Evolutionary conservation across 495 filamentous ascomycete species (phyloP).

Genomic region (Daldinia decipiens): DNA sequence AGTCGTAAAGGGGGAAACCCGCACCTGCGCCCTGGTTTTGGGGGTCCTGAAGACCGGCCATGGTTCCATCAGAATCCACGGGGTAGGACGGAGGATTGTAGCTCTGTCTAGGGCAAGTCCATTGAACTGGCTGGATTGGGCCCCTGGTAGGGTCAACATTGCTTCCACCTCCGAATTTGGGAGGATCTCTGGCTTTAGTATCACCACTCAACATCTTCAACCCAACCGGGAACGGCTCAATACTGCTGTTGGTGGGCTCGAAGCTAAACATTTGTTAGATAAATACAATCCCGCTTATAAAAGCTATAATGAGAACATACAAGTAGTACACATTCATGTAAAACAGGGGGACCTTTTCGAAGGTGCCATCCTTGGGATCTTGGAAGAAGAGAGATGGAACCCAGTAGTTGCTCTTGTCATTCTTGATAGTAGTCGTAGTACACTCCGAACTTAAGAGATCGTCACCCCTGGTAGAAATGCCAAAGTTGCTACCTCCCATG

Average conservation of each 20-base stretch:
- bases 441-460: conserved; percentile 68
- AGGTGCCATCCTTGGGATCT: conserved; percentile 64
- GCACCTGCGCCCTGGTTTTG: conserved; percentile 59
- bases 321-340: conserved; percentile 78
- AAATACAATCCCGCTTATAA: neutral
- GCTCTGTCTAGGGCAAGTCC: conserved; percentile 58
- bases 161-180: conserved; percentile 45
- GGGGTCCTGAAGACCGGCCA: conserved; percentile 59
- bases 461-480: conserved; percentile 68
- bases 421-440: conserved; percentile 70
- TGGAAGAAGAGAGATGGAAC: conserved; percentile 73
- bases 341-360: conserved; percentile 70
- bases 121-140: conserved; percentile 56
- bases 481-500: conserved; percentile 76
- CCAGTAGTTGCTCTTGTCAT: conserved; percentile 84
- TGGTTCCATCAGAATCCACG: conserved; percentile 55
- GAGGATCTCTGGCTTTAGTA: conserved; percentile 58
- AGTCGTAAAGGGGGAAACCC: conserved; percentile 62
- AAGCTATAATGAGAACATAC: conserved; percentile 48
- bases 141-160: conserved; percentile 56
- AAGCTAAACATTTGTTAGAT: conserved; percentile 56
- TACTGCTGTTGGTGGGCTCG: conserved; percentile 65
- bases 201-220: conserved; percentile 79
- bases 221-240: conserved; percentile 73
- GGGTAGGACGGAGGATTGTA: conserved; percentile 64